A percentile compares a stretch with the other conserved stretches of the same genome.
Evolutionary conservation across 176 grass and related monocot species (phyloP).

Genomic region (Saccharum officinarum): DNA sequence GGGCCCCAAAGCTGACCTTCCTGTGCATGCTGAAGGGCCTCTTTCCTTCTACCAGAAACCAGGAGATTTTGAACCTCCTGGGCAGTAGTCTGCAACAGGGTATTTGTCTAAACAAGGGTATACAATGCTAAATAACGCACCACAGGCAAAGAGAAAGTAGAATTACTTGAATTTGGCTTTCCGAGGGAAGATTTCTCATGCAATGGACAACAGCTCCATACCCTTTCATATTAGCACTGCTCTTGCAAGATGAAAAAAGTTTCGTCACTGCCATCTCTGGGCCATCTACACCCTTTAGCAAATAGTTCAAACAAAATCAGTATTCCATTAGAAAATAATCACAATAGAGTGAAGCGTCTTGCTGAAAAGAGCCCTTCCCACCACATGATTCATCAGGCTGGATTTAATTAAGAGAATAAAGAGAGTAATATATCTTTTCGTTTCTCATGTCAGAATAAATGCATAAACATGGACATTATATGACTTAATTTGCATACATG

Average conservation of each 20-base stretch:
- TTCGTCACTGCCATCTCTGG: conserved; percentile 85
- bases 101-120: conserved; percentile 10
- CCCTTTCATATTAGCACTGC: conserved; percentile 36
- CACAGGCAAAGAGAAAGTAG: background rate
- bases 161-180: conserved; percentile 78
- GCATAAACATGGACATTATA: no score
- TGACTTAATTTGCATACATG: background rate
- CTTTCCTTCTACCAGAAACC: conserved; percentile 92
- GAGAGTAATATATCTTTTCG: background rate
- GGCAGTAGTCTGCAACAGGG: conserved; percentile 63
- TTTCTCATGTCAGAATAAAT: background rate
- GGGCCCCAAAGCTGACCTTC: conserved; percentile 96
- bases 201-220: conserved; percentile 57
- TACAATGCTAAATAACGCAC: background rate
- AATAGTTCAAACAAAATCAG: conserved; percentile 31
- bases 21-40: conserved; percentile 85
- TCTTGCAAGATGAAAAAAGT: conserved; percentile 80
- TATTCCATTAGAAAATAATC: conserved; percentile 20
- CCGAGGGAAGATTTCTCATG: conserved; percentile 73
- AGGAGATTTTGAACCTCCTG: conserved; percentile 86
- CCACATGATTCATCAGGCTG: background rate
- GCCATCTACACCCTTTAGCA: conserved; percentile 72
- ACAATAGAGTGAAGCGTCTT: background rate
- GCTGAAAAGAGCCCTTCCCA: background rate
- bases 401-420: background rate